Conservation (phyloP, 306 rosid genomes). For the Medicago lupulina region DNA sequence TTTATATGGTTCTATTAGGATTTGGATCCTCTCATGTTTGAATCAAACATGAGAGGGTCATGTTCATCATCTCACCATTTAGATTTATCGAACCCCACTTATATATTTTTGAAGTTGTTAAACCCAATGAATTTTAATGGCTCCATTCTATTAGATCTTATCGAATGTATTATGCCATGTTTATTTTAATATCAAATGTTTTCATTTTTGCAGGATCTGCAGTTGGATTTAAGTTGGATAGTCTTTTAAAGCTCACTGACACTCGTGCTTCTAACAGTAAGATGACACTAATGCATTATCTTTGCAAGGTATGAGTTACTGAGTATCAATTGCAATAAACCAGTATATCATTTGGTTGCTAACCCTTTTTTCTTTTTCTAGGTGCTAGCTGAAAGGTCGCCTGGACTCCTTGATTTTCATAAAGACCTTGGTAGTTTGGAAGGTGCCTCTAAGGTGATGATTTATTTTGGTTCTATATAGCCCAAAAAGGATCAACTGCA, state of each 20-base stretch:
- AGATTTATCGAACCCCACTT: not conserved
- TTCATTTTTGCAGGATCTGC: conserved; percentile 77
- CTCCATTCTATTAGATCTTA: conserved; percentile 29
- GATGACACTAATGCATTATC: conserved; percentile 99
- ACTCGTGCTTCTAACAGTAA: conserved; percentile 87
- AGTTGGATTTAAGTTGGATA: conserved; percentile 96
- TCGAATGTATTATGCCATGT: conserved; percentile 21
- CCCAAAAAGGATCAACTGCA: conserved; percentile 15
- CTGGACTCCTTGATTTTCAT: conserved; percentile 88
- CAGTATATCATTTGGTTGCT: conserved; percentile 37
- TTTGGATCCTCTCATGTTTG: not conserved
- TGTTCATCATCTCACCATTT: not conserved
- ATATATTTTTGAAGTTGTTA: not conserved
- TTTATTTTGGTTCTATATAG: conserved; percentile 32
- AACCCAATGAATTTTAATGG: not conserved
- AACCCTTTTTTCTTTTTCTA: conserved; percentile 36
- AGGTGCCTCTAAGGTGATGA: conserved; percentile 78
- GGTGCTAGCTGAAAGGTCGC: conserved; percentile 84
- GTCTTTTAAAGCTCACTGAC: conserved; percentile 92
- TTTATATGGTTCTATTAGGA: conserved; percentile 31
- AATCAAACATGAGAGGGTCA: no score
- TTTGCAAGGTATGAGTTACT: conserved; percentile 74
- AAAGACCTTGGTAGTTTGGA: conserved; percentile 83
- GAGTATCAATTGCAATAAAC: conserved; percentile 35
- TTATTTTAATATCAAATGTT: conserved; percentile 38